Evolutionary conservation across 208 protist species (phyloP).

Genomic region (Acanthamoeba lenticulata): DNA sequence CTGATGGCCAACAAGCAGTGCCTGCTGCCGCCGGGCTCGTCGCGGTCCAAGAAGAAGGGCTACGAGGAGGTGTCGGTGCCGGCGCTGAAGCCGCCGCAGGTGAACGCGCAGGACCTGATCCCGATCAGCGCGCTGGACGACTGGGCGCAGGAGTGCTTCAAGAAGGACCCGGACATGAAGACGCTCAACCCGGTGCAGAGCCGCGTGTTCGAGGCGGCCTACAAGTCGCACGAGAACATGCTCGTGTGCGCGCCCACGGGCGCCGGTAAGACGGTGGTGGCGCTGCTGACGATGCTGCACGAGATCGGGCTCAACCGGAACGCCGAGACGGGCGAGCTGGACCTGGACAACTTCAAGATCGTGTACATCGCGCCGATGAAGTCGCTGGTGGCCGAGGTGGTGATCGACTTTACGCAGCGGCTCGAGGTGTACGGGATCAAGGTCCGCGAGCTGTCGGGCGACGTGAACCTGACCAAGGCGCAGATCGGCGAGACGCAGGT

Average conservation of each 20-base stretch:
- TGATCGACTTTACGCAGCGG: slow-evolving; percentile 94
- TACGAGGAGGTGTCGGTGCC: slow-evolving; percentile 77
- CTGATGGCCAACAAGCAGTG: background rate
- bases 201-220: slow-evolving; percentile 95
- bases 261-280: slow-evolving; percentile 98
- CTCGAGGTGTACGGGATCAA: slow-evolving; percentile 85
- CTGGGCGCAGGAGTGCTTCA: slow-evolving; percentile 76
- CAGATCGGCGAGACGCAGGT: slow-evolving; percentile 98
- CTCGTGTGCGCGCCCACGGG: slow-evolving; percentile 98
- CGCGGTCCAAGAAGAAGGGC: background rate
- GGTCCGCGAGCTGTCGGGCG: slow-evolving; percentile 97
- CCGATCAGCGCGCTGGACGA: slow-evolving; percentile 78
- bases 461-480: slow-evolving; percentile 98
- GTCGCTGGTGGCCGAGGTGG: slow-evolving; percentile 98
- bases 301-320: slow-evolving; percentile 89
- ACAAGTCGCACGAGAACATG: slow-evolving; percentile 98
- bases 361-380: slow-evolving; percentile 99
- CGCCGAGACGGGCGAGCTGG: slow-evolving; percentile 86
- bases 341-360: slow-evolving; percentile 96
- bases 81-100: background rate
- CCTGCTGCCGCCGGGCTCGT: slow-evolving; percentile 67
- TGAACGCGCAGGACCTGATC: slow-evolving; percentile 64
- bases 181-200: slow-evolving; percentile 97
- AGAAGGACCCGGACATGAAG: slow-evolving; percentile 71
- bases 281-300: slow-evolving; percentile 96